phyloP scores from a whole-genome alignment of 345 rosid genomes.

The Populus ilicifolia region DNA sequence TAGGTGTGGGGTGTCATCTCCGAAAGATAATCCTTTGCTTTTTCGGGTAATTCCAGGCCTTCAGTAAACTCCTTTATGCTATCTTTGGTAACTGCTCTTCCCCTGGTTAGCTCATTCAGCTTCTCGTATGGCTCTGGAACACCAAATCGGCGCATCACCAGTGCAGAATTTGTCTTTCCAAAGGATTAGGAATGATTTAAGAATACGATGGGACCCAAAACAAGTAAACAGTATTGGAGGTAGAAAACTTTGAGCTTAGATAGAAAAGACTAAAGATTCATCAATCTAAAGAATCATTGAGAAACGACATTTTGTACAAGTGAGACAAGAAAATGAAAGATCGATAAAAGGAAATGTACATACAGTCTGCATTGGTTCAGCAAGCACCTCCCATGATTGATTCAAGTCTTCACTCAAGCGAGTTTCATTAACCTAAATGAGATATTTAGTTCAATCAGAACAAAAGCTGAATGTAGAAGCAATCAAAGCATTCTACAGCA shows the following conservation, averaged over 20 bases:
- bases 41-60: constrained; percentile 65
- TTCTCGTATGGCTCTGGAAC: constrained; percentile 95
- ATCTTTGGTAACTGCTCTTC: constrained; percentile 71
- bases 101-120: constrained; percentile 87
- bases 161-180: background rate
- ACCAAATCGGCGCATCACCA: constrained; percentile 94
- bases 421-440: constrained; percentile 71
- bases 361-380: constrained; percentile 95
- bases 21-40: constrained; percentile 60
- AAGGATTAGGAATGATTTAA: background rate
- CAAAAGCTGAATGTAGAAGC: background rate
- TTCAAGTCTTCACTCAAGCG: constrained; percentile 72
- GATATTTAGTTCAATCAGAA: background rate
- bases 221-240: background rate
- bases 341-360: constrained; percentile 8
- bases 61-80: constrained; percentile 64
- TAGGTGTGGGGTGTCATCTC: constrained; percentile 70
- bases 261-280: background rate
- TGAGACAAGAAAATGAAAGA: background rate
- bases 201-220: background rate
- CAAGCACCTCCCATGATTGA: constrained; percentile 91
- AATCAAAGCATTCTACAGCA: constrained; percentile 3
- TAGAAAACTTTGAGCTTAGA: background rate
- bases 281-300: background rate
- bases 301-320: background rate